These are phyloP conservation scores for Paraurostyla sp. DNA, from an alignment of 73 alveolate species.

Conservation along the genomic window DNA sequence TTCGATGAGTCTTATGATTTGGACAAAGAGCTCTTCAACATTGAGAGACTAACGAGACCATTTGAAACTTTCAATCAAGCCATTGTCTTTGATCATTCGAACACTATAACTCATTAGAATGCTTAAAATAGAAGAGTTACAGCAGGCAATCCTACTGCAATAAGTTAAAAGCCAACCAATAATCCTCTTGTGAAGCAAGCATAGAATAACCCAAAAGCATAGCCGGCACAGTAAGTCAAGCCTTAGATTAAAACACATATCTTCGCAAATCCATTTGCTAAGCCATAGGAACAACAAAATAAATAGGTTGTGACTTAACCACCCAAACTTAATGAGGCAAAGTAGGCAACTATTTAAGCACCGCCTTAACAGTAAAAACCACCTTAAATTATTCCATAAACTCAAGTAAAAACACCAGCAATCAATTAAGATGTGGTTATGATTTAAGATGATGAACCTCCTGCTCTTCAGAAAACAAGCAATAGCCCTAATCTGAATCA, in stretches of 20 bases:
- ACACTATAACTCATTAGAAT: background rate
- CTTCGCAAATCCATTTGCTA: too few relatives aligned
- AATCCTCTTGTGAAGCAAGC: too few relatives aligned
- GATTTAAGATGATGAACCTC: slow-evolving; percentile 32
- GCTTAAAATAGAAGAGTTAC: background rate
- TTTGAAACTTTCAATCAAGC: slow-evolving; percentile 29
- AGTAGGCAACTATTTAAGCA: too few relatives aligned
- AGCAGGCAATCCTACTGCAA: background rate
- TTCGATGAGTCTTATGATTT: background rate
- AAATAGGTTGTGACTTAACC: too few relatives aligned
- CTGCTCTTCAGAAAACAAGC: too few relatives aligned
- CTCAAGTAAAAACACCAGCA: background rate
- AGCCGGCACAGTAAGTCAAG: too few relatives aligned
- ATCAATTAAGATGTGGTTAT: background rate
- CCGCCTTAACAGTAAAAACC: background rate
- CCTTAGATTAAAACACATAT: too few relatives aligned
- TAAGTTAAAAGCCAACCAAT: background rate
- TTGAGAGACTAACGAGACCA: background rate
- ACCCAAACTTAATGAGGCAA: too few relatives aligned
- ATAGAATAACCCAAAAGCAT: too few relatives aligned
- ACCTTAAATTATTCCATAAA: background rate
- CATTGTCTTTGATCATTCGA: background rate
- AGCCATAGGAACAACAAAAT: too few relatives aligned
- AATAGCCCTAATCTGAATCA: background rate
- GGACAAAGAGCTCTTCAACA: background rate